phyloP scores from a whole-genome alignment of 805 yeast species.

The Wickerhamomyces canadensis region DNA sequence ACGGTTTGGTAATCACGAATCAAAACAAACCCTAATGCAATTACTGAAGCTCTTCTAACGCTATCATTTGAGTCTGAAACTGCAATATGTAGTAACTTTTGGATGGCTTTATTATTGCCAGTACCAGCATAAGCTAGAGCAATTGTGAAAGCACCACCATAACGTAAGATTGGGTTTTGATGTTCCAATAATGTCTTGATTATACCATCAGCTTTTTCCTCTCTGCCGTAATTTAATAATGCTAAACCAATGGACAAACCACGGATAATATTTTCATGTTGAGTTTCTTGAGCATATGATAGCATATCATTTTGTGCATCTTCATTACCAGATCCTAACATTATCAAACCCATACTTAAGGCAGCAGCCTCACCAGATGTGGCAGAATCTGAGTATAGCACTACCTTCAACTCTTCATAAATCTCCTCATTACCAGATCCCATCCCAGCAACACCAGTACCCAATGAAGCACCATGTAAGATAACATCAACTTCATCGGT shows the following conservation, averaged over 20 bases:
- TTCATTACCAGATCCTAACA: slow-evolving; percentile 84
- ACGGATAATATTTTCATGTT: slow-evolving; percentile 91
- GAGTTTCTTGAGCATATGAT: slow-evolving; percentile 88
- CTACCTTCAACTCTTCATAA: slow-evolving; percentile 77
- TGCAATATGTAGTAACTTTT: slow-evolving; percentile 82
- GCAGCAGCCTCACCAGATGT: slow-evolving; percentile 96
- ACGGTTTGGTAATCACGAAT: slow-evolving; percentile 88
- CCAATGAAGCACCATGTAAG: slow-evolving; percentile 93
- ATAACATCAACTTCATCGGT: slow-evolving; percentile 72
- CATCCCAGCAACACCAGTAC: slow-evolving; percentile 96
- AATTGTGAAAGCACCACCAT: slow-evolving; percentile 92
- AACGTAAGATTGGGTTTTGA: slow-evolving; percentile 81
- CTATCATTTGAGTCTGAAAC: slow-evolving; percentile 96
- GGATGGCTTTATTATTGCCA: slow-evolving; percentile 82
- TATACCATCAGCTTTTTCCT: slow-evolving; percentile 66
- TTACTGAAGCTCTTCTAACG: slow-evolving; percentile 94
- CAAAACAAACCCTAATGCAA: slow-evolving; percentile 84
- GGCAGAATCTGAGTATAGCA: slow-evolving; percentile 86
- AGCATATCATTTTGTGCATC: slow-evolving; percentile 73
- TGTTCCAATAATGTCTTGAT: slow-evolving; percentile 64
- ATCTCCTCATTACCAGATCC: slow-evolving; percentile 70
- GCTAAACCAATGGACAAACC: slow-evolving; percentile 92
- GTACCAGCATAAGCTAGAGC: slow-evolving; percentile 98
- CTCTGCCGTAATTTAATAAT: slow-evolving; percentile 77
- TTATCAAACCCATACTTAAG: slow-evolving; percentile 89